Conservation (phyloP, 2,329 filamentous ascomycete genomes). For the Verticillium klebahnii region DNA sequence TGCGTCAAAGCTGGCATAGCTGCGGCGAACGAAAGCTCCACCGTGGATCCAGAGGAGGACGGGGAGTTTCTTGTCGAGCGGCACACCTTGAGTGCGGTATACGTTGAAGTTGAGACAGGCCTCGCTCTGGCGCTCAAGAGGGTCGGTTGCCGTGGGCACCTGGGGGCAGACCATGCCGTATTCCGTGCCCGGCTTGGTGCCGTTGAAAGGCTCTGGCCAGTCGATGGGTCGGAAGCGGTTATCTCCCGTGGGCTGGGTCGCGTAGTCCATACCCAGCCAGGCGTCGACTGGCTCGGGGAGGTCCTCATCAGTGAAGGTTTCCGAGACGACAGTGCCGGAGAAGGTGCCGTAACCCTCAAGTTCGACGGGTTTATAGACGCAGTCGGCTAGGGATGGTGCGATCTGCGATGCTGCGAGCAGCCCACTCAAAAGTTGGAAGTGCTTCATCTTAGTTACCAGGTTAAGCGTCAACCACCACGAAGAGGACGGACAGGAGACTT, state of each 20-base stretch:
- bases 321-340: slow-evolving; percentile 28
- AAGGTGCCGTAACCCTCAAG: slow-evolving; percentile 37
- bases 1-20: slow-evolving; percentile 5
- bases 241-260: slow-evolving; percentile 33
- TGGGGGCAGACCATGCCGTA: slow-evolving; percentile 40
- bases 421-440: background rate
- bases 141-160: slow-evolving; percentile 17
- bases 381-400: background rate
- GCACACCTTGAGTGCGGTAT: slow-evolving; percentile 21
- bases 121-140: slow-evolving; percentile 2
- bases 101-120: slow-evolving; percentile 10
- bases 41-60: slow-evolving; percentile 13
- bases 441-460: background rate
- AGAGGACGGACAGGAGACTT: background rate
- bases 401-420: background rate
- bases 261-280: slow-evolving; percentile 43
- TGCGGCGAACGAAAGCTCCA: slow-evolving; percentile 1
- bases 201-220: slow-evolving; percentile 33
- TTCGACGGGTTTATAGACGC: slow-evolving; percentile 11
- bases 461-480: background rate
- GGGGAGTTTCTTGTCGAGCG: slow-evolving; percentile 13
- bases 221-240: slow-evolving; percentile 30
- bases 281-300: slow-evolving; percentile 24
- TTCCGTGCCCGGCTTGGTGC: slow-evolving; percentile 28
- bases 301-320: slow-evolving; percentile 22